Evolutionary conservation across 495 filamentous ascomycete species (phyloP), one percentile per base, ranked within the genome.

Genomic region (Parathielavia appendiculata): DNA sequence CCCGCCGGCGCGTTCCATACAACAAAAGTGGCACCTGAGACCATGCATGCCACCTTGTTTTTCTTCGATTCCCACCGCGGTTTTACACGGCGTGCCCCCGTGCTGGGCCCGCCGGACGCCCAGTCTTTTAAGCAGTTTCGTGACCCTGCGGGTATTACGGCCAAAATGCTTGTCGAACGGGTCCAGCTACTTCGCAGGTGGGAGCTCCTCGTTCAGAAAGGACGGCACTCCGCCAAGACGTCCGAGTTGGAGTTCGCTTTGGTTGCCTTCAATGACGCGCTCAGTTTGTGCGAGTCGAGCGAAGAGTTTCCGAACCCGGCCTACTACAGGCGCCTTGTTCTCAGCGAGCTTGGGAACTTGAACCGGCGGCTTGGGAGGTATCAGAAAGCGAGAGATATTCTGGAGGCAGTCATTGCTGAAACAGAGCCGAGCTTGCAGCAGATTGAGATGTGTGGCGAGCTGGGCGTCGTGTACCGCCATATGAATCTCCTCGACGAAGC

Each of bases 391-490:
- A 56, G 41, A 12, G 48, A 49, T 3, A 44, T 49, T 13, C 57
- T 62, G 16, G 46, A 62, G 22, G 22, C 51, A 10, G 56, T 43
- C 22, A 44, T 59, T 32, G 45, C 48, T 56, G 50, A 49, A 14
- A 20, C 38, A 12, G 16, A 35, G 0, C 43, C 60, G 5, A 58
- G 55, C 10, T 32, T 38, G 35, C 50, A 48, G 36, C 56, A 56
- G 26, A 56, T 62, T 45, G 54, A 63, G 23, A 57, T 63, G 20
- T 36, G 12, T 22, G 69, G 69, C 4, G 69, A 72, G 55, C 57
- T 72, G 4, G 62, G 60, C 6, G 69, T 63, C 13, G 54, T 71
- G 2, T 72, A 72, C 49, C 67, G 65, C 13, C 63, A 66, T 44
- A 62, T 66, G 54, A 51, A 58, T 14, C 57, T 50, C 10, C 55